These are phyloP conservation scores for Cucurbita argyrosperma DNA, from an alignment of 306 rosid genomes.

Conservation along the genomic window DNA sequence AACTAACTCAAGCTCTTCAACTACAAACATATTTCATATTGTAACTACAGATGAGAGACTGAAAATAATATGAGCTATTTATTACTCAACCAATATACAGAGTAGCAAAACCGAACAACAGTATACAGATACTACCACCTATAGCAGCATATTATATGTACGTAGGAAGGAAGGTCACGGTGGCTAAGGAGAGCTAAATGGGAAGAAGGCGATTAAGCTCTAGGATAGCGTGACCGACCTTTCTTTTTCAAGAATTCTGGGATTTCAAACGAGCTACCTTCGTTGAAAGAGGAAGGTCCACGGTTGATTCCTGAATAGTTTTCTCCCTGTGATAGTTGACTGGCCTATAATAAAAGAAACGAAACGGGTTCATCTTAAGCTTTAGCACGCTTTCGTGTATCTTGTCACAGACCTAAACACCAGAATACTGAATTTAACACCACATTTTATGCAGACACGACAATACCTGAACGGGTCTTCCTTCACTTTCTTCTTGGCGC, in stretches of 20 bases:
- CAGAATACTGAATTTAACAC: not conserved
- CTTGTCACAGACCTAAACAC: not conserved
- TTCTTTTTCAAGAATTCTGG: conserved; percentile 94
- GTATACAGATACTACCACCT: conserved; percentile 5
- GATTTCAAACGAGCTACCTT: conserved; percentile 64
- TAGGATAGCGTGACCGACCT: conserved; percentile 89
- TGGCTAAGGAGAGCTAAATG: not conserved
- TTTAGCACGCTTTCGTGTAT: not conserved
- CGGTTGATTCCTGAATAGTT: conserved; percentile 31
- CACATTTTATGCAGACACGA: not conserved
- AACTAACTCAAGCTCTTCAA: not conserved
- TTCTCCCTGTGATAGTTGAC: conserved; percentile 49
- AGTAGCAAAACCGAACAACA: not conserved
- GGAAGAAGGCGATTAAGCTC: conserved; percentile 26
- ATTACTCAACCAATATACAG: conserved; percentile 4
- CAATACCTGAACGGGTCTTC: conserved; percentile 59
- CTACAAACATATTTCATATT: not conserved
- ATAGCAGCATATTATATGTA: conserved; percentile 2
- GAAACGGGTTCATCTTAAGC: not conserved
- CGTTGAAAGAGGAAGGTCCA: conserved; percentile 44
- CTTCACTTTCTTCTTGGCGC: conserved; percentile 94
- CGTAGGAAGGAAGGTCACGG: not conserved
- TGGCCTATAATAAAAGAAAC: conserved; percentile 32
- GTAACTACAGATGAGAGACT: not conserved
- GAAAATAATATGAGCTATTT: not conserved